phyloP scores from a whole-genome alignment of 1,284 basidiomycete species.

The Tilletia indica region DNA sequence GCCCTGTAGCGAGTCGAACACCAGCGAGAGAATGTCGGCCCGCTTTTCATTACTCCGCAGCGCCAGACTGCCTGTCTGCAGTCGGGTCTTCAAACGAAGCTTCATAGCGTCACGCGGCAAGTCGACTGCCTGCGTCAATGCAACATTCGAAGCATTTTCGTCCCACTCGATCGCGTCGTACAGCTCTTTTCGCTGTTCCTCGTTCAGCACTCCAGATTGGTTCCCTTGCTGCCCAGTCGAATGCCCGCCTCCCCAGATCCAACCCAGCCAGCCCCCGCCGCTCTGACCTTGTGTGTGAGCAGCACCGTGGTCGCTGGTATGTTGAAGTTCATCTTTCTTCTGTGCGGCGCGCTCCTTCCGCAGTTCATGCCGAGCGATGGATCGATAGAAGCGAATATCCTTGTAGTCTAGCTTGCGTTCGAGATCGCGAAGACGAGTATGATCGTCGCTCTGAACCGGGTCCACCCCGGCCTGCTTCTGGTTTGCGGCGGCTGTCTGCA shows the following conservation, averaged over 20 bases:
- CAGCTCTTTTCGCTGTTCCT: slow-evolving; percentile 86
- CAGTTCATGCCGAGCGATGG: slow-evolving; percentile 84
- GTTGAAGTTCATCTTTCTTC: slow-evolving; percentile 52
- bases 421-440: slow-evolving; percentile 64
- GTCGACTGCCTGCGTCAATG: slow-evolving; percentile 42
- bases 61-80: slow-evolving; percentile 48
- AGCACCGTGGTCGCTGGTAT: slow-evolving; percentile 58
- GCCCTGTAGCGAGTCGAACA: slow-evolving; percentile 85
- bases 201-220: slow-evolving; percentile 66
- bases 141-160: slow-evolving; percentile 40
- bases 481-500: slow-evolving; percentile 30
- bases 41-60: slow-evolving; percentile 44
- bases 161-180: slow-evolving; percentile 94
- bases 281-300: slow-evolving; percentile 35
- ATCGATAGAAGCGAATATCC: slow-evolving; percentile 96
- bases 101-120: slow-evolving; percentile 79
- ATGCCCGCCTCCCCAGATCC: slow-evolving; percentile 48
- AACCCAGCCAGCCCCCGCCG: slow-evolving; percentile 51
- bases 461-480: slow-evolving; percentile 42
- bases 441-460: slow-evolving; percentile 37
- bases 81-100: slow-evolving; percentile 67
- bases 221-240: slow-evolving; percentile 21
- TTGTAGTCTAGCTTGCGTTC: slow-evolving; percentile 86
- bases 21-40: slow-evolving; percentile 76
- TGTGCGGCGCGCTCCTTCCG: slow-evolving; percentile 68